Evolutionary conservation across 225 moss, liverwort and hornwort species (phyloP), one percentile per base, ranked within the genome.

Genomic region (Marchantia paleacea): DNA sequence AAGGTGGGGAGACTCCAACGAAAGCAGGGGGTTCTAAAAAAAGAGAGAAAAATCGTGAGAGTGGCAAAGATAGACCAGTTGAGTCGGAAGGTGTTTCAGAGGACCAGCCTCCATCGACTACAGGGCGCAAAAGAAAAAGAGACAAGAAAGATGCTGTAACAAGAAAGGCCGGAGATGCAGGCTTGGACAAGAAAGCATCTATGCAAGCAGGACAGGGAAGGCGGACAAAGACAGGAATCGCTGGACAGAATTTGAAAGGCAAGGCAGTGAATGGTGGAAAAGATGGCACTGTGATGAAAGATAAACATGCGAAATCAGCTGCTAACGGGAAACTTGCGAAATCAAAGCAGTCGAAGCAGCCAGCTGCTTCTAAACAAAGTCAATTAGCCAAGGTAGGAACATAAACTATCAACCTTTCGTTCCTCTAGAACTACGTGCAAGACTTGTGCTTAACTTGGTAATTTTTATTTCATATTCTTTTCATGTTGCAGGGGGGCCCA

Each of bases 401-500:
- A 15, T 13, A 12, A 74, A 28, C 25, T 14, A 0, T 28, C 0
- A 11, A 7, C 10, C 12, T 39, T 0, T 70, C 14, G 3, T 48
- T 30, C 14, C 8, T 12, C 25, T 47, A 13, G 19, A 48, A 22
- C 20, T 20, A 39, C 0, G 16, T 47, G 69, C 8, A 14, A 19
- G 16, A 10, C 0, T 6, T 57, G 19, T 57, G 57, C 57, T 1
- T 74, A 2, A 51, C 28, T 0, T 24, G 26, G 12, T 25, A 9
- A 22, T 7, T 26, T 65, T 16, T 4, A 31, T 2, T 5, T 57
- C 2, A 0, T 81, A 26, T 66, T 78, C 3, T 54, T 24, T 55
- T 52, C 10, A 51, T 52, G 72, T 72, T 77, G 64, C 85, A 85
- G 85, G 72, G 50, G 64, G 25, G 50, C 49, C 12, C 20, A 62